Base-by-base conservation (phyloP, 345 rosid genomes). In the Gossypium rotundifolium region DNA sequence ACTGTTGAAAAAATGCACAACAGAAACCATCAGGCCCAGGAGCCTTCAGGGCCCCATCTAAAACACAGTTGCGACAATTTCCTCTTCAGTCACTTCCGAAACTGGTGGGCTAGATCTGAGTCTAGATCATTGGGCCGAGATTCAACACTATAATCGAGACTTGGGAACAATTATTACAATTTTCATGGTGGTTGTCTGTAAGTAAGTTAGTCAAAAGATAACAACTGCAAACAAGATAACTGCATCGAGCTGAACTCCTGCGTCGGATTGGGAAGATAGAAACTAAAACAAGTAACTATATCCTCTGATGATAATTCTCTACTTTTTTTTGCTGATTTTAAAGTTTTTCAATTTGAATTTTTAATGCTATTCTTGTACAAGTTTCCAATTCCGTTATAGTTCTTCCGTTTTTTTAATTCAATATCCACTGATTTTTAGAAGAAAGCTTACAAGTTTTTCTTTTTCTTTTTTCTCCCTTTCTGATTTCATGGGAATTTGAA, bases 401-500 rank as follows among this genome's bases (percentile, higher is more conserved):
- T 63, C 11, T 22, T 63, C 10, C 46, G 12, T 4, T 12, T 20
- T 71, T 72, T 1, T 53, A 3, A 18, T 12, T 25, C 74, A 71
- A 71, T 29, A 54, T 52, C 64, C 12, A 10, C 11, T 40, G 2
- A 1, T 33, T 5, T 40, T 72, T 58, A 22, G 57, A 22, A 16
- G n/a, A 45, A 58, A 22, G 22, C 7, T 72, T 42, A 0, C 64
- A 23, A 42, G 66, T 59, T 72, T 45, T 40, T 70, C 27, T 10
- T 54, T 62, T 18, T 9, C 2, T 40, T 5, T 29, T 33, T 33
- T 33, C 40, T 4, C 40, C 40, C 40, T 33, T 33, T 40, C 58
- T 48, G 23, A 73, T 73, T 57, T 59, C 67, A 59, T 73, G 67
- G 22, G 40, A 25, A 25, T 45, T 16, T 25, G 68, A 60, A 46